Conservation (phyloP, 495 filamentous ascomycete genomes). For the Aspergillus saccharolyticus region DNA sequence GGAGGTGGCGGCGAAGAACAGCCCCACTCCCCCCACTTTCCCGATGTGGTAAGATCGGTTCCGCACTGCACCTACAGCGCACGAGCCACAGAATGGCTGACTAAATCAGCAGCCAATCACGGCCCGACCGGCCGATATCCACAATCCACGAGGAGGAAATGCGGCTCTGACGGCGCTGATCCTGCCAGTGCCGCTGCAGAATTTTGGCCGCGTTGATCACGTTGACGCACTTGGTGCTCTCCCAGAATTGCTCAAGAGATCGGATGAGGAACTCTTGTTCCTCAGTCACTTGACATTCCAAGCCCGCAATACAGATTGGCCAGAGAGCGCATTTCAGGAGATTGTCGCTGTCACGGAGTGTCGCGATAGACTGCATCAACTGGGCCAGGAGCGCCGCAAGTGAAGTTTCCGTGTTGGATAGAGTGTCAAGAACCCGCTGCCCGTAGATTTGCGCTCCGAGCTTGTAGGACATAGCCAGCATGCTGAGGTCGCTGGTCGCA, state of each 20-base stretch:
- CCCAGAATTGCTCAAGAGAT: conserved; percentile 35
- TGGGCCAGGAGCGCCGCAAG: conserved; percentile 37
- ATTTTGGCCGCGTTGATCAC: conserved; percentile 28
- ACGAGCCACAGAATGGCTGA: not conserved
- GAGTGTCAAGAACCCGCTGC: conserved; percentile 28
- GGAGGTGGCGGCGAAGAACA: not conserved
- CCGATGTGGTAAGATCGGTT: conserved; percentile 4
- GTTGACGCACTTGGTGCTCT: conserved; percentile 34
- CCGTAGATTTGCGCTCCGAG: conserved; percentile 31
- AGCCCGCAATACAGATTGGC: conserved; percentile 53
- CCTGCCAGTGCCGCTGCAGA: conserved; percentile 19
- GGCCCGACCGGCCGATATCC: conserved; percentile 29
- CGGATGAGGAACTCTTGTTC: conserved; percentile 26
- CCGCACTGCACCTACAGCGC: not conserved
- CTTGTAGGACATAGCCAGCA: conserved; percentile 27
- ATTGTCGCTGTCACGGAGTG: conserved; percentile 38
- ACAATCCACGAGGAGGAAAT: conserved; percentile 33
- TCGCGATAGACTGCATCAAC: conserved; percentile 38
- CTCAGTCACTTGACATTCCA: conserved; percentile 34
- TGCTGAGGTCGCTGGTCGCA: conserved; percentile 19
- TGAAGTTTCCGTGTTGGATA: conserved; percentile 10
- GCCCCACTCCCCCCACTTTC: conserved; percentile 20
- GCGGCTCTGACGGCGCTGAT: conserved; percentile 4
- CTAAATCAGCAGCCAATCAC: conserved; percentile 40
- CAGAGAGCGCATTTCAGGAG: conserved; percentile 54